Percentiles rank a stretch among this genome's conserved stretches.
Evolutionary conservation across 345 rosid genomes (phyloP).

Genomic region (Pseudoturritis turrita): DNA sequence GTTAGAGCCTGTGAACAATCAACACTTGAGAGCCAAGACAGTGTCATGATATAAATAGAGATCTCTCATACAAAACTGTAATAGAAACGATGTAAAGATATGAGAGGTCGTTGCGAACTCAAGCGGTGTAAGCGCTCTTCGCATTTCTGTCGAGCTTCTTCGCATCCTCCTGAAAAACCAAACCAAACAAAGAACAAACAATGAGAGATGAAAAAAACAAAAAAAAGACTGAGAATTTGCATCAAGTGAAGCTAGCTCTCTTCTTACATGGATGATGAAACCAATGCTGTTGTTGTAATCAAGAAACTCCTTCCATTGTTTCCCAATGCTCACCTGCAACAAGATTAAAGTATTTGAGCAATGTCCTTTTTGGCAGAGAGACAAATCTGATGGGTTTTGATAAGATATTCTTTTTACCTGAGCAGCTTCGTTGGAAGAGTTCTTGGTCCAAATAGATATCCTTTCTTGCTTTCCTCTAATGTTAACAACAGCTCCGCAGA

Average conservation of each 20-base stretch:
- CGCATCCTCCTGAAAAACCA: constrained; percentile 65
- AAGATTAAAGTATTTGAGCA: no score
- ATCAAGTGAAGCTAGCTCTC: neutral
- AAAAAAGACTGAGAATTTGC: neutral
- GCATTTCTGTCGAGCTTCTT: constrained; percentile 52
- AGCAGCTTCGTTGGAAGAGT: constrained; percentile 80
- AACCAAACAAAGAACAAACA: neutral
- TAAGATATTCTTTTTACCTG: constrained; percentile 46
- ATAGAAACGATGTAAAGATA: neutral
- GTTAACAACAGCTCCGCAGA: constrained; percentile 88
- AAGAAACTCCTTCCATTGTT: constrained; percentile 83
- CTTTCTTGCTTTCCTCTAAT: constrained; percentile 64
- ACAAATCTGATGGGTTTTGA: neutral
- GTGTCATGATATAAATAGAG: constrained; percentile 3
- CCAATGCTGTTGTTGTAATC: constrained; percentile 69
- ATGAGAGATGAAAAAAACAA: neutral
- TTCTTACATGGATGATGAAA: constrained; percentile 74
- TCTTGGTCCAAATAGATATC: constrained; percentile 84
- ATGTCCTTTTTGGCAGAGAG: neutral
- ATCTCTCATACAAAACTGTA: constrained; percentile 25
- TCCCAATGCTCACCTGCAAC: constrained; percentile 77
- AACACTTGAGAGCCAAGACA: constrained; percentile 4
- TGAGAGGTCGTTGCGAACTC: constrained; percentile 17
- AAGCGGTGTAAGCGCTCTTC: constrained; percentile 56
- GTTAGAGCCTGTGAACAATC: neutral